Evolutionary conservation across 2,329 filamentous ascomycete species (phyloP), one percentile per base, ranked within the genome.

Genomic region (Sporothrix pallida): DNA sequence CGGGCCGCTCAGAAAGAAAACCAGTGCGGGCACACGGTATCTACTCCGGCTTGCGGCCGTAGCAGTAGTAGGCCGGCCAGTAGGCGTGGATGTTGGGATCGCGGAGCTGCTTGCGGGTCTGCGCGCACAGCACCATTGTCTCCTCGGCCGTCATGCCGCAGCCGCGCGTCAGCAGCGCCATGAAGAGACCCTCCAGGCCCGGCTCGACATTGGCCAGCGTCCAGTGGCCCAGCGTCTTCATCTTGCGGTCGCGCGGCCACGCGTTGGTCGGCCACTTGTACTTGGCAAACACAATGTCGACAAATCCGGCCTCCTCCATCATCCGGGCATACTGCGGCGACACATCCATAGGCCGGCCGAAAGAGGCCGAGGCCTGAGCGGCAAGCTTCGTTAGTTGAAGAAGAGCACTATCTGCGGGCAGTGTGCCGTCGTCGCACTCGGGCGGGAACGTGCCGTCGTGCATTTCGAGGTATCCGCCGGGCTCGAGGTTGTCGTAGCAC

Each of bases 161-260:
- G n/a, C 77, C 77, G 37, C 79, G 78, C 2, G 80, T 81, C 46
- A 81, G 77, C 6, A 80, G 72, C 8, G 77, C 78, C 65, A 81
- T 72, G 9, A 79, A 78, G 37, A 80, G 78, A 1, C 79, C 79
- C 75, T 81, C 78, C 0, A 80, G 77, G 5, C 79, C 80, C 37
- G 68, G 74, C 76, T 79, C 73, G 12, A 80, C 75, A 58, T 79
- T 80, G 37, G 77, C 74, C 42, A 76, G 70, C 31, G 77, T 76
- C 77, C 79, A 79, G 23, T 71, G 26, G 9, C 80, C 80, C 6
- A 81, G 75, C 37, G 77, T 76, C 74, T 80, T 81, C 72, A 78
- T 74, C 68, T 79, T 77, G 31, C 73, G 74, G 48, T 81, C 78
- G 46, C 76, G 76, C 6, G 80, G 78, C 80, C 80, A 81, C 17